These are phyloP conservation scores for Ophiostoma angusticollis DNA, from an alignment of 2,329 filamentous ascomycete genomes.

Conservation along the genomic window DNA sequence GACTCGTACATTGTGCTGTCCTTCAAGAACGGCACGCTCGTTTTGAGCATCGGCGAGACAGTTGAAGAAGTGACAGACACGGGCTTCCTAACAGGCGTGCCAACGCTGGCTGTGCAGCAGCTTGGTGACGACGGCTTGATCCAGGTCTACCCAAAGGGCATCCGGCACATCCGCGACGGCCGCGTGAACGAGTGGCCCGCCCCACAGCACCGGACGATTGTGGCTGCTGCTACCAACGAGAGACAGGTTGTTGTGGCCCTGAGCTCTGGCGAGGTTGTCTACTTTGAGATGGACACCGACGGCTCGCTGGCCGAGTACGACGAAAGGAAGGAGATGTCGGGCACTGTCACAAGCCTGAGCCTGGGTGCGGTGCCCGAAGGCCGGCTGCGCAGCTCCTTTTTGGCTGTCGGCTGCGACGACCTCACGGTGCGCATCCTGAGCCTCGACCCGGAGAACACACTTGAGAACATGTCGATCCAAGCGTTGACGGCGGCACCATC, in stretches of 20 bases:
- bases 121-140: slow-evolving; percentile 86
- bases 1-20: slow-evolving; percentile 95
- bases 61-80: slow-evolving; percentile 93
- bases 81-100: slow-evolving; percentile 76
- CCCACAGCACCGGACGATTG: slow-evolving; percentile 87
- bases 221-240: slow-evolving; percentile 85
- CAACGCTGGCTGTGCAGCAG: slow-evolving; percentile 85
- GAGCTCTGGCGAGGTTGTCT: slow-evolving; percentile 92
- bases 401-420: slow-evolving; percentile 94
- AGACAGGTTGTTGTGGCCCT: slow-evolving; percentile 87
- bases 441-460: slow-evolving; percentile 74
- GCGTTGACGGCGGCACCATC: slow-evolving; percentile 84
- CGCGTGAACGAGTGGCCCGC: slow-evolving; percentile 86
- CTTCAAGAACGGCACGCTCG: slow-evolving; percentile 78
- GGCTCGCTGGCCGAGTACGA: slow-evolving; percentile 87
- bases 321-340: slow-evolving; percentile 88
- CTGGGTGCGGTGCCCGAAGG: slow-evolving; percentile 88
- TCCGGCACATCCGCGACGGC: slow-evolving; percentile 71
- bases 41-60: slow-evolving; percentile 90
- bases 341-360: slow-evolving; percentile 89
- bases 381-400: slow-evolving; percentile 74
- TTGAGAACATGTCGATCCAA: slow-evolving; percentile 91
- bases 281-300: slow-evolving; percentile 93
- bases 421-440: slow-evolving; percentile 89
- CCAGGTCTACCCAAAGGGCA: slow-evolving; percentile 93